Evolutionary conservation across 2,329 filamentous ascomycete species (phyloP).

Genomic region (Colletotrichum filicis): DNA sequence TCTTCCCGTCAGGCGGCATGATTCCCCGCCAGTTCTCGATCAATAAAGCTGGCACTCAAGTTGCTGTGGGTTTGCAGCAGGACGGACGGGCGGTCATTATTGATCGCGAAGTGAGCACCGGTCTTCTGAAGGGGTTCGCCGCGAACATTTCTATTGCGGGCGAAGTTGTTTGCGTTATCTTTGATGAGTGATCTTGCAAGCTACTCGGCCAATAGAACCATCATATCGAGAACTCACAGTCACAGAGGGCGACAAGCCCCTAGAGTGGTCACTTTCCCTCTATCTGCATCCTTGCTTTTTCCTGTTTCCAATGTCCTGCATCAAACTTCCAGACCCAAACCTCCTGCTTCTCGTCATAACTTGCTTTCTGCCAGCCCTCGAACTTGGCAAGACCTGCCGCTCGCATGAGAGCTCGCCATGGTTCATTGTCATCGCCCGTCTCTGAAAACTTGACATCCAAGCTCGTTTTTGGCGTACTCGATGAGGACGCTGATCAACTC

Average conservation of each 20-base stretch:
- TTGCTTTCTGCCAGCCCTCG: neutral
- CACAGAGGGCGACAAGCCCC: neutral
- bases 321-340: neutral
- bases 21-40: conserved; percentile 75
- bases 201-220: no score
- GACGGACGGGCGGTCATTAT: conserved; percentile 71
- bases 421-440: neutral
- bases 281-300: neutral
- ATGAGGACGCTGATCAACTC: neutral
- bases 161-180: conserved; percentile 58
- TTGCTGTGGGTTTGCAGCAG: conserved; percentile 75
- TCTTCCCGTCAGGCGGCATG: conserved; percentile 70
- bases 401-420: neutral
- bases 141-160: conserved; percentile 55
- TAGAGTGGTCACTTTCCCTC: neutral
- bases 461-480: neutral
- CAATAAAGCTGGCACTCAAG: conserved; percentile 69
- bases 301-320: neutral
- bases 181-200: conserved; percentile 51
- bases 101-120: conserved; percentile 66
- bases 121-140: conserved; percentile 61
- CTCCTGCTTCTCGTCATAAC: neutral
- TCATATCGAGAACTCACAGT: neutral
- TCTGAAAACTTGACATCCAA: neutral
- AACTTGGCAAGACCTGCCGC: neutral